Evolutionary conservation across 2,329 filamentous ascomycete species (phyloP).

Genomic region (Hypocrella siamensis): DNA sequence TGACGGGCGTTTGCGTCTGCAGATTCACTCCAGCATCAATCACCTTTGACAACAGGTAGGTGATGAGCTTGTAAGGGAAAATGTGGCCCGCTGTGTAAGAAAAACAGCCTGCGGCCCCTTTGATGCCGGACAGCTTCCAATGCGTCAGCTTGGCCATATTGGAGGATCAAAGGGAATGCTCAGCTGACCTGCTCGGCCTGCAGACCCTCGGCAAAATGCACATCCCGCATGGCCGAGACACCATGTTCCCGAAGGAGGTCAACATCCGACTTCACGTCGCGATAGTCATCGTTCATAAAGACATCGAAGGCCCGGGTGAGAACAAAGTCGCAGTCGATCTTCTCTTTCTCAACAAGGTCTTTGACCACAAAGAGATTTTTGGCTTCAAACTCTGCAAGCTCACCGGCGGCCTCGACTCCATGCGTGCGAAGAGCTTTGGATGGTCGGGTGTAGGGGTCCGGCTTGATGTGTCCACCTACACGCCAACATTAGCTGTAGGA

Average conservation of each 20-base stretch:
- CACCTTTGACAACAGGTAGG: not conserved
- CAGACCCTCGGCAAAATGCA: slow-evolving; percentile 3
- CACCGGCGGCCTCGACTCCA: slow-evolving; percentile 7
- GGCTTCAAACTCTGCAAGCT: slow-evolving; percentile 4
- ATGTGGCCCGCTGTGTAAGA: slow-evolving; percentile 1
- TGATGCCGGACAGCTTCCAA: slow-evolving; percentile 1
- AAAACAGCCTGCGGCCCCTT: slow-evolving; percentile 1
- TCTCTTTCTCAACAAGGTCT: slow-evolving; percentile 18
- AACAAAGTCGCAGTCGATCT: slow-evolving; percentile 27
- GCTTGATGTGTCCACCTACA: not conserved
- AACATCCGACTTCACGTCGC: slow-evolving; percentile 9
- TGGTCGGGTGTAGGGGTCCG: not conserved
- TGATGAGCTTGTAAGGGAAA: slow-evolving; percentile 3
- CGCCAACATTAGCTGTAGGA: too few species aligned
- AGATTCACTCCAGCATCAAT: slow-evolving; percentile 1
- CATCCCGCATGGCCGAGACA: not conserved
- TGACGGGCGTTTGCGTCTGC: slow-evolving; percentile 3
- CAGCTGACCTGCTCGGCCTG: not conserved
- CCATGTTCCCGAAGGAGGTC: not conserved
- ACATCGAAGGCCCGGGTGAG: slow-evolving; percentile 23
- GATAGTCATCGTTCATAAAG: slow-evolving; percentile 11
- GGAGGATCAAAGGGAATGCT: not conserved
- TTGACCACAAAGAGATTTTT: slow-evolving; percentile 10
- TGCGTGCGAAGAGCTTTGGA: not conserved
- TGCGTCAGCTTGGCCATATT: not conserved